phyloP scores from a whole-genome alignment of 768 basidiomycete genomes.

The Lentinus tigrinus region DNA sequence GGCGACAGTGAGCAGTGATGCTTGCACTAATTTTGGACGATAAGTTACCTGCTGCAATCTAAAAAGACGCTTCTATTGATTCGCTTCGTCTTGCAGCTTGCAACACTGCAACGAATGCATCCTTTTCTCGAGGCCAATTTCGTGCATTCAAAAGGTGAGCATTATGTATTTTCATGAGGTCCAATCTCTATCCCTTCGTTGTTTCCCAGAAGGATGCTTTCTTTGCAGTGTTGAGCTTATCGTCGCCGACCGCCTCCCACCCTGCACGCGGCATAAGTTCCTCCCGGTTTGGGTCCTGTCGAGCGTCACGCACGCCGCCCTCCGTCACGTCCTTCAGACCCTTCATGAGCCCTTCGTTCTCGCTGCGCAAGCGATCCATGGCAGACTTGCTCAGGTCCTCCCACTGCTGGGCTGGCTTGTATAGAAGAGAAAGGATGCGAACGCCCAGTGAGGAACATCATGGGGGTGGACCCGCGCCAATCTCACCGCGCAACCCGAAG shows the following conservation, averaged over 20 bases:
- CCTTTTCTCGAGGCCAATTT: no score
- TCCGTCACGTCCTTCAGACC: constrained; percentile 63
- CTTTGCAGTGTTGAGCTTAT: no score
- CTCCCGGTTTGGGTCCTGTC: constrained; percentile 23
- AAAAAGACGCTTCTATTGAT: constrained; percentile 77
- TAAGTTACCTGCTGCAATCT: constrained; percentile 68
- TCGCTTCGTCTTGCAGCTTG: constrained; percentile 63
- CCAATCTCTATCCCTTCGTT: no score
- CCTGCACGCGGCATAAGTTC: constrained; percentile 75
- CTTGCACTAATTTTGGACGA: neutral
- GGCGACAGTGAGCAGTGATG: neutral
- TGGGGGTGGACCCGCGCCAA: constrained; percentile 72
- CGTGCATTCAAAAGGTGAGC: no score
- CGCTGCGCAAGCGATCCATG: constrained; percentile 72
- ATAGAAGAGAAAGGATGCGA: constrained; percentile 64
- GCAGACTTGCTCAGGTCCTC: constrained; percentile 70
- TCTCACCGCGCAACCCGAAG: constrained; percentile 77
- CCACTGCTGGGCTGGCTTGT: constrained; percentile 86
- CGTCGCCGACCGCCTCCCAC: constrained; percentile 68
- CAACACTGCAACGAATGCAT: no score
- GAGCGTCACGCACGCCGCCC: constrained; percentile 28
- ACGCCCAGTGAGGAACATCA: constrained; percentile 71
- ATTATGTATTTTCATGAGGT: no score
- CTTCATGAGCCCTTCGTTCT: constrained; percentile 81
- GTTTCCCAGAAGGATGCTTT: no score